Evolutionary conservation across 1,139 yeast species (phyloP).

Genomic region (Hyphopichia burtonii): DNA sequence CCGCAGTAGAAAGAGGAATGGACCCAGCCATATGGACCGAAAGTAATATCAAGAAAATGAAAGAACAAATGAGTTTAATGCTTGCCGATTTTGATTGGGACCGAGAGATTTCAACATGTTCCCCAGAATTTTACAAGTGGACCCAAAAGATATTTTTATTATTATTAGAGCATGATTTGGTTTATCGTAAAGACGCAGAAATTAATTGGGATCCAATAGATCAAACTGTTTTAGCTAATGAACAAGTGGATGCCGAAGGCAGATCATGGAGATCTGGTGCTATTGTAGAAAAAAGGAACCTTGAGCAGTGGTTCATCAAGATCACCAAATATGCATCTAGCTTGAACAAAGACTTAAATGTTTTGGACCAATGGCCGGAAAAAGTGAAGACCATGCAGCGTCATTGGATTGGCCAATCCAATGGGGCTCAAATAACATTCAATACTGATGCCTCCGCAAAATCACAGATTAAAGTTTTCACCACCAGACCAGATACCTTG

Average conservation of each 20-base stretch:
- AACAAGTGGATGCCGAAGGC: conserved; percentile 90
- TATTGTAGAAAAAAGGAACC: conserved; percentile 70
- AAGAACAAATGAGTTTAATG: conserved; percentile 74
- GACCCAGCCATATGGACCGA: conserved; percentile 84
- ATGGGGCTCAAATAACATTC: conserved; percentile 72
- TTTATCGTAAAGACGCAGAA: conserved; percentile 81
- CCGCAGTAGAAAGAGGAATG: conserved; percentile 83
- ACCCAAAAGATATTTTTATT: conserved; percentile 83
- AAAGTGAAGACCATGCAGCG: conserved; percentile 87
- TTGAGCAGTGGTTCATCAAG: conserved; percentile 91
- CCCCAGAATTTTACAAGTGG: conserved; percentile 86
- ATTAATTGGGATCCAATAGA: conserved; percentile 99
- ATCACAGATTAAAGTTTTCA: conserved; percentile 53
- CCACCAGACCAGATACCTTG: conserved; percentile 88
- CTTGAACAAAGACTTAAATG: conserved; percentile 59
- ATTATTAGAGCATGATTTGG: conserved; percentile 71
- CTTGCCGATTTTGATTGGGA: conserved; percentile 94
- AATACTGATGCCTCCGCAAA: conserved; percentile 9
- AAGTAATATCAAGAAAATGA: conserved; percentile 77
- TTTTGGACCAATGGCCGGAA: conserved; percentile 76
- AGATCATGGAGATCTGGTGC: conserved; percentile 98
- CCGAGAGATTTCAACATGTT: conserved; percentile 81
- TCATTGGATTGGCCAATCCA: conserved; percentile 90
- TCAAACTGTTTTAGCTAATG: conserved; percentile 90
- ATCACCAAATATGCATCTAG: conserved; percentile 78